These are phyloP conservation scores for Moesziomyces sp. DNA, from an alignment of 1,284 basidiomycete genomes.

Conservation along the genomic window DNA sequence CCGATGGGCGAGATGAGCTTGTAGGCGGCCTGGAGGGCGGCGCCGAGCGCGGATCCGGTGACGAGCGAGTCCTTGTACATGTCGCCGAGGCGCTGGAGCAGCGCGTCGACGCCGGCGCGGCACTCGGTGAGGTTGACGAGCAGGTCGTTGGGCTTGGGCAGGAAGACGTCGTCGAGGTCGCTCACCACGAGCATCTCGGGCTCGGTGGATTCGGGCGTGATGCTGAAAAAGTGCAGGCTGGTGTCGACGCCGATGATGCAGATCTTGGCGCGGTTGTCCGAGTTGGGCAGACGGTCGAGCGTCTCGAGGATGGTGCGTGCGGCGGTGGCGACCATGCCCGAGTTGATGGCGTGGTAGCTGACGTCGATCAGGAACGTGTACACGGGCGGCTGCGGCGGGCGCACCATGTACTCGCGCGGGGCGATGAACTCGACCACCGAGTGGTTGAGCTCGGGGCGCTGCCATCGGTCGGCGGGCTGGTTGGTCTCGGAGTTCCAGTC, in stretches of 20 bases:
- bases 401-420: constrained; percentile 98
- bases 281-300: constrained; percentile 93
- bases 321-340: constrained; percentile 95
- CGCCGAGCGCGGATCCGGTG: constrained; percentile 93
- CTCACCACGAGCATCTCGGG: constrained; percentile 96
- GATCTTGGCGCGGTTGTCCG: constrained; percentile 90
- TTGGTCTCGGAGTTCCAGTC: constrained; percentile 97
- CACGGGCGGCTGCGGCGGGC: constrained; percentile 95
- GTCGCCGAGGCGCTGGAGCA: constrained; percentile 85
- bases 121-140: constrained; percentile 92
- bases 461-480: constrained; percentile 94
- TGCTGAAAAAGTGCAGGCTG: constrained; percentile 95
- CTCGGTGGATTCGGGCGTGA: constrained; percentile 81
- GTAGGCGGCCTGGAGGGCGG: constrained; percentile 93
- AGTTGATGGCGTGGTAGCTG: constrained; percentile 81
- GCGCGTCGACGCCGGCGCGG: constrained; percentile 81
- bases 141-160: constrained; percentile 94
- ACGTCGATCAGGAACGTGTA: constrained; percentile 98
- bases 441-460: constrained; percentile 90
- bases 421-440: constrained; percentile 95
- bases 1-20: constrained; percentile 94
- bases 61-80: constrained; percentile 96
- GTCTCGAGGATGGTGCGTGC: constrained; percentile 94
- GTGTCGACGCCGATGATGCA: constrained; percentile 92
- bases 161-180: constrained; percentile 95